Evolutionary conservation across 2,329 filamentous ascomycete genomes (phyloP).

Genomic region (Fusarium sp.): DNA sequence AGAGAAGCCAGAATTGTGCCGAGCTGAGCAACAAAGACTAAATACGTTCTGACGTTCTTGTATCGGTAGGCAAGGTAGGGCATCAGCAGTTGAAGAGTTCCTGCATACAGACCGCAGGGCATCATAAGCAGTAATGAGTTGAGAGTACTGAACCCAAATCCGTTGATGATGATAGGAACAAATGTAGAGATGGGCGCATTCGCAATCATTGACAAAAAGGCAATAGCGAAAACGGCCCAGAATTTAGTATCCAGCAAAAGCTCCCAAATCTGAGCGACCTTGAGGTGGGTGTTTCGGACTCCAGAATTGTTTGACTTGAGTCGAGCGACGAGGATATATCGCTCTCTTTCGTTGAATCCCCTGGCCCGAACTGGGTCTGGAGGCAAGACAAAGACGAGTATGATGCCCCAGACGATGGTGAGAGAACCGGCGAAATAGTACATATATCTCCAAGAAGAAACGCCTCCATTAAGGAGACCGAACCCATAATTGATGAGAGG

Average conservation of each 20-base stretch:
- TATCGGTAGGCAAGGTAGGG: slow-evolving; percentile 56
- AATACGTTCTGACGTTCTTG: slow-evolving; percentile 51
- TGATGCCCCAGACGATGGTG: slow-evolving; percentile 55
- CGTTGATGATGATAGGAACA: slow-evolving; percentile 58
- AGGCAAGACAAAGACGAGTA: slow-evolving; percentile 55
- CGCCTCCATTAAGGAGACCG: slow-evolving; percentile 55
- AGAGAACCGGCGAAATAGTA: slow-evolving; percentile 50
- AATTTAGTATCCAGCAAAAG: slow-evolving; percentile 51
- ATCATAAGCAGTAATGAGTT: slow-evolving; percentile 56
- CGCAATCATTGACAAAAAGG: slow-evolving; percentile 54
- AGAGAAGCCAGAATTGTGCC: slow-evolving; percentile 53
- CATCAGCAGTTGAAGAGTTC: slow-evolving; percentile 54
- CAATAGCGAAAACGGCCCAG: slow-evolving; percentile 56
- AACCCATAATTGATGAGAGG: slow-evolving; percentile 62
- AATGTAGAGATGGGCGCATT: slow-evolving; percentile 60
- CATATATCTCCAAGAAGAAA: slow-evolving; percentile 49
- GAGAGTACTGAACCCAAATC: slow-evolving; percentile 58
- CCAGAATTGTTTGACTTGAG: slow-evolving; percentile 53
- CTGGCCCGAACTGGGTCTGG: slow-evolving; percentile 55
- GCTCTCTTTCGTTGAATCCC: slow-evolving; percentile 44
- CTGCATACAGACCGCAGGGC: slow-evolving; percentile 52
- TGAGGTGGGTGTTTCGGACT: slow-evolving; percentile 58
- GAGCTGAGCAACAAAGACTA: slow-evolving; percentile 55
- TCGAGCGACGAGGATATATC: slow-evolving; percentile 46
- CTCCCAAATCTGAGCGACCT: slow-evolving; percentile 57